Conservation (phyloP, 2,329 filamentous ascomycete species). For the Fusarium sp. region DNA sequence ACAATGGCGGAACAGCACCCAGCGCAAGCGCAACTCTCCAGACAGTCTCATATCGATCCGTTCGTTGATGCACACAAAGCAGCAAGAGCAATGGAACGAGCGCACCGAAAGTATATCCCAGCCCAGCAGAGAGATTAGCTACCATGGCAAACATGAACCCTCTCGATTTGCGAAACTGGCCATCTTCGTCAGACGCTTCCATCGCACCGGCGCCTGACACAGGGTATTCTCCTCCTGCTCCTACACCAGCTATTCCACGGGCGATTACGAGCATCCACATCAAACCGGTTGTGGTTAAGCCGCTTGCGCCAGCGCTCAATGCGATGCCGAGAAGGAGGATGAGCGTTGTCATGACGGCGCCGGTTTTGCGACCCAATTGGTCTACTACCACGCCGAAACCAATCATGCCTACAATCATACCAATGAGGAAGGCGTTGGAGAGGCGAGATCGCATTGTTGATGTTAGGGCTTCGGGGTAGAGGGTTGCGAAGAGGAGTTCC, state of each 20-base stretch:
- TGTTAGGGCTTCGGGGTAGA: slow-evolving; percentile 4
- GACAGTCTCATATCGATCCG: background rate
- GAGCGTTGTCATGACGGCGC: background rate
- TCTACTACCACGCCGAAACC: slow-evolving; percentile 4
- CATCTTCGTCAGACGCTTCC: background rate
- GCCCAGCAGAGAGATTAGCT: background rate
- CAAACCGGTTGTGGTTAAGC: background rate
- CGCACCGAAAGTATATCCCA: slow-evolving; percentile 2
- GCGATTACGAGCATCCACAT: slow-evolving; percentile 14
- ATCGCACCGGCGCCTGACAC: background rate
- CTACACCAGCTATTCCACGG: slow-evolving; percentile 3
- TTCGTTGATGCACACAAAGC: background rate
- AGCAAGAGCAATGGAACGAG: background rate
- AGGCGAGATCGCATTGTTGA: background rate
- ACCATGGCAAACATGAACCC: slow-evolving; percentile 17
- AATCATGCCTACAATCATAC: background rate
- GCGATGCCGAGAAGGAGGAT: slow-evolving; percentile 1
- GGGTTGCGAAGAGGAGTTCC: background rate
- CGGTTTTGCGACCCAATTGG: slow-evolving; percentile 6
- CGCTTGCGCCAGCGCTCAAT: background rate
- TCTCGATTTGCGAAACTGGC: slow-evolving; percentile 3
- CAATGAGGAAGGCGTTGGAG: background rate
- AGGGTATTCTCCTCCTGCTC: slow-evolving; percentile 3
- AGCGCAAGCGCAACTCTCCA: background rate
- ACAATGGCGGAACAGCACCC: background rate